Base-by-base conservation (phyloP, 768 basidiomycete species). In the Tylopilus subfusipes region DNA sequence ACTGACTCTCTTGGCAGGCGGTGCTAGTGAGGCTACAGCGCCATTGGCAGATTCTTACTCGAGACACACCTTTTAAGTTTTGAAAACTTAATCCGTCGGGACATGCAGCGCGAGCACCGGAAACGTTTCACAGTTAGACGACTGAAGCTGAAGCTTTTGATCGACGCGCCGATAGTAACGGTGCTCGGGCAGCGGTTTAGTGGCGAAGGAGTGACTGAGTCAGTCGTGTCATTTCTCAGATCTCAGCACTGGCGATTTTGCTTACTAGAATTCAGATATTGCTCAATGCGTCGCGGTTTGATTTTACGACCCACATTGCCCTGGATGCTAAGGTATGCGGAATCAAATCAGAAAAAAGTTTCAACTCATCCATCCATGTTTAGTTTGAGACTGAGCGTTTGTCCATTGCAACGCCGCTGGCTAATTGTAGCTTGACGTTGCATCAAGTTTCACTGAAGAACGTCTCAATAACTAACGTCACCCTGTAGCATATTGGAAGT, bases 371-470 rank as follows among this genome's bases (percentile, higher is more conserved):
- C 24, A 14, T 27, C 18, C 25, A 19, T 19, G 29, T 49, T 46
- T 19, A 42, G 45, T 38, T n/a, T 22, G 30, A 38, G n/a, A 42
- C 16, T 42, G 47, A 21, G 33, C 10, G 33, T 29, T 7, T 44
- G 10, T 31, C 34, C n/a, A 21, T 36, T 36, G 11, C 19, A 57
- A 24, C 48, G 60, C 60, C 59, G 48, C 52, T 45, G 22, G 55
- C 11, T 52, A 25, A 50, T 48, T 47, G 18, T 14, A 39, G 11
- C 18, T 36, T 58, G 60, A 51, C 60, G 24, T 62, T 39, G 27
- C 42, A 30, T 27, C 40, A 43, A 62, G 45, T 53, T 58, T 38
- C 43, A 36, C n/a, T n/a, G n/a, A n/a, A 24, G 19, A 19, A 39
- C 33, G 54, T 56, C 38, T 42, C 18, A 4, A 39, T 18, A 19